A percentile compares a stretch with the other conserved stretches of the same genome.
Conservation (phyloP, 805 yeast species). For the Yarrowia alimentaria region DNA sequence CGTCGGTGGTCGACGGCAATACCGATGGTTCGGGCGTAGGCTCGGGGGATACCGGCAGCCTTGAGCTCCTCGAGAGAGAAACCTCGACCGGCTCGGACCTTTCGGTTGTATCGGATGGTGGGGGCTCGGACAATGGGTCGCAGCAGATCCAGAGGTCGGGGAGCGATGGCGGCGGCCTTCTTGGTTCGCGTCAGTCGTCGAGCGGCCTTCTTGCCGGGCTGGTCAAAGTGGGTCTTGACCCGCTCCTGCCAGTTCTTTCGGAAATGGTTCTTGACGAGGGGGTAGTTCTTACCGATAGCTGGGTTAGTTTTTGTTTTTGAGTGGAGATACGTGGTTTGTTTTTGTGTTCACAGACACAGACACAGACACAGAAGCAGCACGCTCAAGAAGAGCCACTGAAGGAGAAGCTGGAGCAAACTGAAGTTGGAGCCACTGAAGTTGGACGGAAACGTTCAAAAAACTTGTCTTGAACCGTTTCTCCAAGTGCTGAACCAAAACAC, state of each 20-base stretch:
- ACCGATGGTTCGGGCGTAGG: conserved; percentile 98
- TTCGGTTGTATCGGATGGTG: conserved; percentile 98
- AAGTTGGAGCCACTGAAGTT: too few relatives aligned
- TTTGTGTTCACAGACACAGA: too few relatives aligned
- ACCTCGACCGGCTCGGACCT: conserved; percentile 99
- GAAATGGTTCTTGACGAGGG: conserved; percentile 99
- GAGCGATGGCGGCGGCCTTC: conserved; percentile 94
- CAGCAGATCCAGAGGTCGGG: conserved; percentile 94
- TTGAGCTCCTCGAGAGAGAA: conserved; percentile 96
- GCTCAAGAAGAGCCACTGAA: too few relatives aligned
- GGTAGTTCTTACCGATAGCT: conserved; percentile 99
- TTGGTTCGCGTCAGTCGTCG: conserved; percentile 93
- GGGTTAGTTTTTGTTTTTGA: conserved; percentile 31
- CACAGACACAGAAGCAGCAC: too few relatives aligned
- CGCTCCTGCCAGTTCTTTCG: conserved; percentile 99
- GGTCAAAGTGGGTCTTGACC: conserved; percentile 99
- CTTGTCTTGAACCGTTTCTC: too few relatives aligned
- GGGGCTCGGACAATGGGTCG: conserved; percentile 99
- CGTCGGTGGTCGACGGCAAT: conserved; percentile 99
- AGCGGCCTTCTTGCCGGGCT: conserved; percentile 98
- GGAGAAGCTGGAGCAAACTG: too few relatives aligned
- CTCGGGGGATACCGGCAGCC: conserved; percentile 91
- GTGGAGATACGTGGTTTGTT: too few relatives aligned
- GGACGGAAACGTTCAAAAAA: too few relatives aligned
- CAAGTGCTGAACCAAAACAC: too few relatives aligned